A percentile compares a stretch with the other conserved stretches of the same genome.
Conservation (phyloP, 768 basidiomycete species). For the Panaeolus cyanescens region DNA sequence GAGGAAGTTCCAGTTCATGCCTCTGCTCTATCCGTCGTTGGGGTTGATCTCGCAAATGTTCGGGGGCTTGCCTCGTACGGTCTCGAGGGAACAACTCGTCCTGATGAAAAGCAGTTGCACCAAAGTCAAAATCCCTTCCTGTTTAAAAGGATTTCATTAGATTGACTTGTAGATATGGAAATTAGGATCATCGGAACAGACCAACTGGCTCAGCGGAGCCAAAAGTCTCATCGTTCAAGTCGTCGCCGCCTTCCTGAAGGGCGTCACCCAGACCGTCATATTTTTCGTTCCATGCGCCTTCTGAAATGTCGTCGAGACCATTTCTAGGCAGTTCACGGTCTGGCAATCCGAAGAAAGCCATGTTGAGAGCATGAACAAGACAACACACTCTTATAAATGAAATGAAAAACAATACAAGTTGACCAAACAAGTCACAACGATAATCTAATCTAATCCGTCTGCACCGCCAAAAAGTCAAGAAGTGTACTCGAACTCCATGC, state of each 20-base stretch:
- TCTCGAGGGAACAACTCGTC: constrained; percentile 24
- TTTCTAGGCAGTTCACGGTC: constrained; percentile 61
- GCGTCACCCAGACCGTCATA: constrained; percentile 90
- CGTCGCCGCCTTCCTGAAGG: constrained; percentile 88
- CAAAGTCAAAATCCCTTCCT: constrained; percentile 94
- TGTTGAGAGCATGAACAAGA: constrained; percentile 37
- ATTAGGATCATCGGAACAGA: constrained; percentile 37
- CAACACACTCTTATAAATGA: constrained; percentile 14
- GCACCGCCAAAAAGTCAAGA: constrained; percentile 85
- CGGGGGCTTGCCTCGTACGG: constrained; percentile 12
- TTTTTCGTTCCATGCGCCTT: constrained; percentile 92
- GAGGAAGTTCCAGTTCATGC: constrained; percentile 11
- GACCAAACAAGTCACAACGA: constrained; percentile 27
- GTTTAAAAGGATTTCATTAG: constrained; percentile 8
- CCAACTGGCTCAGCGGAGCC: constrained; percentile 72
- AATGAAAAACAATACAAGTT: constrained; percentile 2
- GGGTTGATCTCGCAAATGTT: constrained; percentile 18
- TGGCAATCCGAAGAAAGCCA: constrained; percentile 88
- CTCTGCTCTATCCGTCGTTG: constrained; percentile 17
- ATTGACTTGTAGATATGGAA: neutral
- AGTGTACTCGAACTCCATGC: constrained; percentile 96
- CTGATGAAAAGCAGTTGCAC: constrained; percentile 42
- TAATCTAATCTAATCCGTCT: constrained; percentile 39
- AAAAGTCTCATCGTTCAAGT: constrained; percentile 97
- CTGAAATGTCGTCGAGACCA: constrained; percentile 68